Base-by-base conservation (phyloP, 129 eudicot genomes). In the Centaurea solstitialis region DNA sequence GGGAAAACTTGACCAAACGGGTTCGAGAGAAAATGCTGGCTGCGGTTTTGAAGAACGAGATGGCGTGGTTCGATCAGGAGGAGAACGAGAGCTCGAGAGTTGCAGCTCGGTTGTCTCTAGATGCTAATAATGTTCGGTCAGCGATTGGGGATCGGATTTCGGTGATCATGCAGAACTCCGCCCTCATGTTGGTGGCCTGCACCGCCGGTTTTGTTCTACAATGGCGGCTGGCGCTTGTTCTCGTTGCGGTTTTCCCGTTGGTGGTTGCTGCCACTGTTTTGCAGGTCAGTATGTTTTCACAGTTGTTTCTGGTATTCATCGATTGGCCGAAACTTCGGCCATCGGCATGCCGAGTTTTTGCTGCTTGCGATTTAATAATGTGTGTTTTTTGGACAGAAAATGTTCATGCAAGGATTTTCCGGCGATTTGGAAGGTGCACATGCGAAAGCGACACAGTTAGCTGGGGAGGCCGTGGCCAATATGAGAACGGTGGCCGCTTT, bases 391-490 rank as follows among this genome's bases (percentile, higher is more conserved):
- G 20, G 20, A 77, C 92, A 94, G 98, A 94, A 92, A 88, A 86
- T 94, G 98, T 92, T 94, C 83, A 90, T 94, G 97, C 88, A 85
- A 82, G 98, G 98, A 87, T 94, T 94, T 87, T 94, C 98, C 2
- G 98, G 98, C 12, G 98, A 94, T 81, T 73, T 94, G 10, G 98
- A 94, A 85, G 97, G 90, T 37, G 89, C 97, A 8, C 98, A 94
- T 67, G 90, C 96, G 6, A 92, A 92, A 83, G 97, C 97, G 72
- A 94, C 98, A 35, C 98, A 94, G 79, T 81, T 94, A 59, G 98
- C 98, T 0, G 98, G 97, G 37, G 98, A 94, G 72, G 98, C 98
- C 0, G 96, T 94, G 77, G 89, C 97, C 5, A 94, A 94, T 76
- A 75, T 94, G 68, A 91, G 97, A 81, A 94, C 98, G 0, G 97